These are phyloP conservation scores for Dactylorhiza incarnata DNA, from an alignment of 106 monocot species.

Conservation along the genomic window DNA sequence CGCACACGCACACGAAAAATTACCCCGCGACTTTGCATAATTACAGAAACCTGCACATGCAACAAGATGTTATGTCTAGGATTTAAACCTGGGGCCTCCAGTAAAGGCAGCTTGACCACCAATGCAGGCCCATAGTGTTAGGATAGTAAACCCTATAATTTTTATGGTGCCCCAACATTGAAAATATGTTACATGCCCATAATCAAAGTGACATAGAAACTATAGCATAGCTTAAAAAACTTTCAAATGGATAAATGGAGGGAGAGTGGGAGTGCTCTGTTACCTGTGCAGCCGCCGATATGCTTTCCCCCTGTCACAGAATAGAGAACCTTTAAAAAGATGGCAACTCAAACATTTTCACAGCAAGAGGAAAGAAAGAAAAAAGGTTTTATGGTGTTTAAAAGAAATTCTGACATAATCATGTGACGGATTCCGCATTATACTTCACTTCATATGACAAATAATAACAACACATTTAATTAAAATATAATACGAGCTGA, in stretches of 20 bases:
- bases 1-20: too few relatives aligned
- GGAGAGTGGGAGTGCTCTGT: not conserved
- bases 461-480: too few relatives aligned
- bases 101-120: too few relatives aligned
- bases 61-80: too few relatives aligned
- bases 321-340: conserved; percentile 4
- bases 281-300: conserved; percentile 97
- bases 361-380: not conserved
- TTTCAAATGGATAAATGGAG: not conserved
- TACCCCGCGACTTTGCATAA: too few relatives aligned
- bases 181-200: not conserved
- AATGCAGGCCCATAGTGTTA: too few relatives aligned
- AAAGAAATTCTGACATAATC: not conserved
- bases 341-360: conserved; percentile 1
- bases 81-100: too few relatives aligned
- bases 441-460: not conserved
- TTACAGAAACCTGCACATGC: too few relatives aligned
- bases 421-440: not conserved
- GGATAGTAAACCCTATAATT: too few relatives aligned
- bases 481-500: too few relatives aligned
- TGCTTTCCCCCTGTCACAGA: conserved; percentile 76
- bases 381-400: not conserved
- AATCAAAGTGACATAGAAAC: not conserved
- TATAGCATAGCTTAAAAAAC: not conserved
- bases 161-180: too few relatives aligned